Conservation (phyloP, 129 eudicot species). For the Dittrichia graveolens region DNA sequence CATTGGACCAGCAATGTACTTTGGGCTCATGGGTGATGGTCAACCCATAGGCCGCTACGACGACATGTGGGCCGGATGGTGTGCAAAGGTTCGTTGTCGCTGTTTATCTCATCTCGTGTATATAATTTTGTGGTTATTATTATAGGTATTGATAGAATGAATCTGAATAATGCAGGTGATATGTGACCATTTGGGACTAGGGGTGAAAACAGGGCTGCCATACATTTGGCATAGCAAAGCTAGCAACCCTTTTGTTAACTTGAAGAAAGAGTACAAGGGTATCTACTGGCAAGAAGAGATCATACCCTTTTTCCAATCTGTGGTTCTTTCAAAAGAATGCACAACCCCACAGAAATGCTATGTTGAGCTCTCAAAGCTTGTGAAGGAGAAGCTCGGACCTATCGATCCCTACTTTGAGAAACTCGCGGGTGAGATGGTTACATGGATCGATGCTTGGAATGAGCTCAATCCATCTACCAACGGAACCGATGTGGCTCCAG, state of each 20-base stretch:
- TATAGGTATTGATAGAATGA: background rate
- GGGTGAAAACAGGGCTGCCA: slow-evolving; percentile 71
- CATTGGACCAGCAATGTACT: slow-evolving; percentile 79
- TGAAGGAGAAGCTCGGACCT: slow-evolving; percentile 60
- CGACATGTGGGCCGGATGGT: slow-evolving; percentile 87
- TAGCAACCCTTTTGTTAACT: slow-evolving; percentile 66
- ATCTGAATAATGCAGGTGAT: slow-evolving; percentile 46
- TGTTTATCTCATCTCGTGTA: no score
- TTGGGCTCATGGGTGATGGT: slow-evolving; percentile 83
- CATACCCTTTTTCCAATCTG: slow-evolving; percentile 66
- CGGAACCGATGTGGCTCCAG: slow-evolving; percentile 8
- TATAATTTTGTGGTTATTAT: background rate
- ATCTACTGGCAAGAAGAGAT: slow-evolving; percentile 77
- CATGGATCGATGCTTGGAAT: slow-evolving; percentile 75
- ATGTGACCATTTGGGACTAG: slow-evolving; percentile 68
- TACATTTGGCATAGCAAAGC: slow-evolving; percentile 71
- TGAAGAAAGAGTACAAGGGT: slow-evolving; percentile 65
- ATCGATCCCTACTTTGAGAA: slow-evolving; percentile 62
- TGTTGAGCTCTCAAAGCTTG: slow-evolving; percentile 62
- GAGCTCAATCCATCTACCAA: slow-evolving; percentile 49
- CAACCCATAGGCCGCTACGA: slow-evolving; percentile 81
- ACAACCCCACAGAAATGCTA: slow-evolving; percentile 70
- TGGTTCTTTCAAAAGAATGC: slow-evolving; percentile 54
- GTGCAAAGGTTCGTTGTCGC: slow-evolving; percentile 47
- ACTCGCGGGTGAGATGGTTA: slow-evolving; percentile 73